Base-by-base conservation (phyloP, 176 grass and related monocot genomes). In the Eragrostis nindensis region DNA sequence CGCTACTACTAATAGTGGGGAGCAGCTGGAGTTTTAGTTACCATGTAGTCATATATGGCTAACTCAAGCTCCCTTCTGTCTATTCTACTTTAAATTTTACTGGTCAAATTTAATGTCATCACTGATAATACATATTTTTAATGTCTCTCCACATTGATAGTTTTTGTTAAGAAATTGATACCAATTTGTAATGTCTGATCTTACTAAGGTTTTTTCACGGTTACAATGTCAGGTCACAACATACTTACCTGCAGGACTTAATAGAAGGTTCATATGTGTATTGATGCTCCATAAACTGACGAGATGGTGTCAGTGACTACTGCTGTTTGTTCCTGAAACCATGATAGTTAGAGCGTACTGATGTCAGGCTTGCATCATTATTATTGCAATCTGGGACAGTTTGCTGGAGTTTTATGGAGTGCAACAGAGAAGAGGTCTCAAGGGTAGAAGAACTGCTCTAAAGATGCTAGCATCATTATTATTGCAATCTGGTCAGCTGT, bases 351-450 rank as follows among this genome's bases (percentile, higher is more conserved):
- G n/a, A n/a, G 45, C 11, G 11, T 11, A 47, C 7, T 47, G 45
- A 47, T 79, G n/a, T n/a, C n/a, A n/a, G n/a, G n/a, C n/a, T n/a
- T n/a, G n/a, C n/a, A n/a, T n/a, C n/a, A n/a, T n/a, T n/a, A n/a
- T n/a, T n/a, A n/a, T n/a, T n/a, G n/a, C n/a, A n/a, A n/a, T n/a
- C n/a, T n/a, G n/a, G n/a, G n/a, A n/a, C n/a, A n/a, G n/a, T n/a
- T 78, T 40, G 74, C 36, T 69, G 11, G 29, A 60, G 41, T 62
- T 4, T 82, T 68, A 92, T 96, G 90, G 90, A 96, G 69, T 90
- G 82, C 66, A 92, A 92, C 80, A 92, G 85, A 78, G 85, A 92
- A 86, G 90, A 96, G 63, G 85, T 85, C 15, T 12, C 83, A 45
- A 87, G 71, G 66, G 93, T 46, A 96, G 43, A 77, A 88, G 83